Base-by-base conservation (phyloP, 768 basidiomycete species). In the Asterophora lycoperdoides region DNA sequence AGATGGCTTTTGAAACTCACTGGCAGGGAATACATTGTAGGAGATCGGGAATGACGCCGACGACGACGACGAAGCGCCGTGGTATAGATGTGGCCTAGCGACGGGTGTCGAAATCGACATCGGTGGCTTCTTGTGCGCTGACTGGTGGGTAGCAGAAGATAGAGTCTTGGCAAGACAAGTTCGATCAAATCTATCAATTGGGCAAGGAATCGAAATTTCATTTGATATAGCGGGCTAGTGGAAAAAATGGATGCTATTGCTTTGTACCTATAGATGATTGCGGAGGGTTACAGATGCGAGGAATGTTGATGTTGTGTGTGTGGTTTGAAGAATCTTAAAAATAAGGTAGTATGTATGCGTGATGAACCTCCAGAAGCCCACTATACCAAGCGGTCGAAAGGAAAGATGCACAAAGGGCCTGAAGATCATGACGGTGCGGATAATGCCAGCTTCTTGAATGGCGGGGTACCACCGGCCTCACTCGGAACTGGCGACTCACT, bases 371-470 rank as follows among this genome's bases (percentile, higher is more conserved):
- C 57, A 34, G 19, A 37, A 49, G 46, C 51, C 49, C 41, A 26
- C 17, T 18, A 45, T 48, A 34, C 41, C 33, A 8, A 47, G 47
- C 42, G 48, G 23, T 17, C 29, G 36, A 26, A 5, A 26, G 35
- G 32, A 11, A 35, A 35, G 44, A 42, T 35, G n/a, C 8, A 38
- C 13, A 32, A 33, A 6, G 23, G 23, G 36, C 18, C 30, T n/a
- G 28, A 41, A 20, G 15, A n/a, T 52, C 35, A 53, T 48, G 48
- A 43, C 35, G 19, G 26, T 51, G 53, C 54, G 52, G 58, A 56
- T 46, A 86, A 61, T 19, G 83, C 81, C 44, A 81, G 51, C 64
- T 83, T 87, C 72, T 89, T 89, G 58, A 73, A 60, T 3, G 84
- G 84, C 41, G 86, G 86, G 34, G 78, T 82, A 45, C 72, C 73